These are phyloP conservation scores for Cyanidioschyzon merolae DNA, from an alignment of 23 red algal species.

Conservation along the genomic window DNA sequence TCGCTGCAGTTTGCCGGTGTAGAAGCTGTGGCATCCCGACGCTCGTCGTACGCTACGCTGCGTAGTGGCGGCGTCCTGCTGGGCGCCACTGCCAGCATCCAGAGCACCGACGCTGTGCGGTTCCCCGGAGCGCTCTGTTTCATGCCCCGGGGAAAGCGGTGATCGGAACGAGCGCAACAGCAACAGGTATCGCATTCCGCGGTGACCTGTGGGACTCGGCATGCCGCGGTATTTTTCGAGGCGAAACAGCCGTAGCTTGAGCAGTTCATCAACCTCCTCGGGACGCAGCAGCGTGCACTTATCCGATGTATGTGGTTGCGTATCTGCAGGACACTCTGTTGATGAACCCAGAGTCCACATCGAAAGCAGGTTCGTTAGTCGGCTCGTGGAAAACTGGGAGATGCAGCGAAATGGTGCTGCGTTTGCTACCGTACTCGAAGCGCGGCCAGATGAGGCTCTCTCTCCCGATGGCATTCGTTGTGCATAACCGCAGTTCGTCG, in stretches of 20 bases:
- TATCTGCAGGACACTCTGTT: background rate
- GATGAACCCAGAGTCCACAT: background rate
- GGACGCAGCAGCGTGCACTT: background rate
- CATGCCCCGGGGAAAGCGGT: background rate
- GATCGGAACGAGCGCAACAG: background rate
- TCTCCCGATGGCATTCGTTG: background rate
- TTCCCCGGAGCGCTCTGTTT: background rate
- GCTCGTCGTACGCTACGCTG: background rate
- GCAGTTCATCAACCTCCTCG: background rate
- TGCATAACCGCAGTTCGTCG: background rate
- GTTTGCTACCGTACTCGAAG: background rate
- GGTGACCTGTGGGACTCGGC: background rate
- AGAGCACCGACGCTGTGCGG: background rate
- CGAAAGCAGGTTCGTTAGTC: background rate
- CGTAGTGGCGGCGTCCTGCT: background rate
- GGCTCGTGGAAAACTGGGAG: background rate
- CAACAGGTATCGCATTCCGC: conserved; percentile 4
- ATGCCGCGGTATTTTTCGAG: background rate
- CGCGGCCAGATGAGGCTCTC: background rate
- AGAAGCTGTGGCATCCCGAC: background rate
- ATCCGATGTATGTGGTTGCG: background rate
- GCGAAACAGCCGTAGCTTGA: background rate
- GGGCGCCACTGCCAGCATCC: background rate
- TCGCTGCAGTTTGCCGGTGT: background rate
- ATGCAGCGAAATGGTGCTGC: background rate